A percentile compares a stretch with the other conserved stretches of the same genome.
phyloP scores from a whole-genome alignment of 2,329 filamentous ascomycete species.

The Aspergillus transmontanensis region DNA sequence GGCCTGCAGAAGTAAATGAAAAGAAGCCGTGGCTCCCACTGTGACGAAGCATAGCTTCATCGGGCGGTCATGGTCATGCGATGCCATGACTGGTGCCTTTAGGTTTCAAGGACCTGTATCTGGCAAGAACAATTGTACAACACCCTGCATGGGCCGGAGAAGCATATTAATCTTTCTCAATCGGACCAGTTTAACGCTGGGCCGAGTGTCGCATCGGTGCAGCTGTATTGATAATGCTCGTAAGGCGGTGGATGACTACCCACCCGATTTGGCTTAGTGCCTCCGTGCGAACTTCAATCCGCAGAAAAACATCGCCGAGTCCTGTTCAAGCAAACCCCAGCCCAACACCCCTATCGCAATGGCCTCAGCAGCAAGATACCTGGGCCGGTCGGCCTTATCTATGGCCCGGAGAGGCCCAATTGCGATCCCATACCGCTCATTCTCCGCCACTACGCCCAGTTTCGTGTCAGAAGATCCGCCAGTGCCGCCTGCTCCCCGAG shows the following conservation, averaged over 20 bases:
- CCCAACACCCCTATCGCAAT: constrained; percentile 31
- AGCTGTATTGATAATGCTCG: not conserved
- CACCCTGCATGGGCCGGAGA: not conserved
- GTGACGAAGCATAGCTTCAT: constrained; percentile 74
- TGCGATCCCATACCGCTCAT: constrained; percentile 29
- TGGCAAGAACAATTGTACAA: not conserved
- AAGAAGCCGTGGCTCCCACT: constrained; percentile 87
- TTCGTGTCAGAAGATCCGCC: constrained; percentile 38
- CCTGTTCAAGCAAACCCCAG: constrained; percentile 25
- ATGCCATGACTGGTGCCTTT: constrained; percentile 15
- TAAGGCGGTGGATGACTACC: constrained; percentile 3
- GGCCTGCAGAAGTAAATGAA: constrained; percentile 69
- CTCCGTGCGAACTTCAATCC: constrained; percentile 19
- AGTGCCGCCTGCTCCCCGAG: constrained; percentile 30
- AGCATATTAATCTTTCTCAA: constrained; percentile 5
- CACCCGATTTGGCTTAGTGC: constrained; percentile 27
- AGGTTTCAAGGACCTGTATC: not conserved
- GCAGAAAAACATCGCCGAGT: constrained; percentile 24
- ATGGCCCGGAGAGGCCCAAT: constrained; percentile 35
- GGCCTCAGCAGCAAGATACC: constrained; percentile 42
- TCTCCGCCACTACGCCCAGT: constrained; percentile 38
- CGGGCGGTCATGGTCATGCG: not conserved
- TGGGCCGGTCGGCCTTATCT: constrained; percentile 39
- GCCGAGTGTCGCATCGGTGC: not conserved
- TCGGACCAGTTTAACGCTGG: not conserved